Evolutionary conservation across 1,284 basidiomycete genomes (phyloP).

Genomic region (Xerocomus amazonicus): DNA sequence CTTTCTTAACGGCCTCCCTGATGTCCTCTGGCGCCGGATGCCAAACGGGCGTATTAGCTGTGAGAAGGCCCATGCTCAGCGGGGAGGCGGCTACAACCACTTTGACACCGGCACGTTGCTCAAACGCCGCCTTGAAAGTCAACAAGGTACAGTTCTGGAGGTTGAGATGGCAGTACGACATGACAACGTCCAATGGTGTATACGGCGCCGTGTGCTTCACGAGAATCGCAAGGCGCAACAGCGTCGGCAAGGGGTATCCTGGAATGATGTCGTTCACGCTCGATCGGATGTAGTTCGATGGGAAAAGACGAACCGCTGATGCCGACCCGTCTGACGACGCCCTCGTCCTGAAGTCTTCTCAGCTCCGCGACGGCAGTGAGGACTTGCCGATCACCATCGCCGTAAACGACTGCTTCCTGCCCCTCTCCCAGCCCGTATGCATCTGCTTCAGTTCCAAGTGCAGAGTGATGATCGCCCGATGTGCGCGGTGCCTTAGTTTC

Average conservation of each 20-base stretch:
- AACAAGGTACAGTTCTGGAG: constrained; percentile 75
- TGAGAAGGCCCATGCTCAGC: constrained; percentile 88
- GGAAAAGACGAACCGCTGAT: constrained; percentile 62
- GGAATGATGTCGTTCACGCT: no score
- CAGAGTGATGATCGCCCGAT: constrained; percentile 54
- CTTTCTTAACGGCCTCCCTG: constrained; percentile 37
- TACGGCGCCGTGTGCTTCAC: constrained; percentile 61
- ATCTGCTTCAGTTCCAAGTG: constrained; percentile 49
- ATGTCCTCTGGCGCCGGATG: constrained; percentile 74
- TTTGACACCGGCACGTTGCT: constrained; percentile 58
- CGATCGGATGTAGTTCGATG: background rate
- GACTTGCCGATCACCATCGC: constrained; percentile 78
- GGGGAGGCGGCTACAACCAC: constrained; percentile 86
- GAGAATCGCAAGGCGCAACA: constrained; percentile 81
- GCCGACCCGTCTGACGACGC: constrained; percentile 77
- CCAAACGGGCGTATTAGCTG: constrained; percentile 70
- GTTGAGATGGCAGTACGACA: constrained; percentile 85
- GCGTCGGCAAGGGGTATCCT: constrained; percentile 88
- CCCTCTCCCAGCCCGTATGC: constrained; percentile 62
- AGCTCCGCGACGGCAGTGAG: constrained; percentile 74
- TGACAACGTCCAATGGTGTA: constrained; percentile 73
- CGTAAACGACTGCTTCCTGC: constrained; percentile 58
- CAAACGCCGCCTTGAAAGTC: constrained; percentile 60
- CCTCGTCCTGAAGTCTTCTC: constrained; percentile 73
- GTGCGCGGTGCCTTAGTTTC: constrained; percentile 48